A percentile compares a stretch with the other conserved stretches of the same genome.
Evolutionary conservation across 371 early-diverging fungal species (phyloP).

Genomic region (Mucor circinelloides): DNA sequence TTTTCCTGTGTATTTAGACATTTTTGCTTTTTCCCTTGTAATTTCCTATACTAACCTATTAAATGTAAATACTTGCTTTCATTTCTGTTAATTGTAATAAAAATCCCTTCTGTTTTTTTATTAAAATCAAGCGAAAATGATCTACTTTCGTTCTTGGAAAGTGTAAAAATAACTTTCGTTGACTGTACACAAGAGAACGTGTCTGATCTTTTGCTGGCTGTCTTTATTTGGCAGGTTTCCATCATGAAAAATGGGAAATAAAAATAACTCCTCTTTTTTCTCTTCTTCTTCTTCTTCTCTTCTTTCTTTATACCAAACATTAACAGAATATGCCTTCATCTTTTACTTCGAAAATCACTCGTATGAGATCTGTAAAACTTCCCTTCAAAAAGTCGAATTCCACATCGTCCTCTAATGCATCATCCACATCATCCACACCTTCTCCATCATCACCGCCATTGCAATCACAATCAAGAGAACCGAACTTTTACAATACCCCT

Average conservation of each 20-base stretch:
- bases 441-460: background rate
- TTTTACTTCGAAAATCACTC: slow-evolving; percentile 36
- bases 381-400: slow-evolving; percentile 30
- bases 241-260: slow-evolving; percentile 8
- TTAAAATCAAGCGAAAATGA: background rate
- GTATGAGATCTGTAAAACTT: slow-evolving; percentile 40
- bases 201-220: slow-evolving; percentile 17
- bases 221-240: slow-evolving; percentile 42
- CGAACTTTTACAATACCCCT: slow-evolving; percentile 1
- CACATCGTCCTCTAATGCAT: slow-evolving; percentile 1
- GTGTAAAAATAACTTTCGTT: background rate
- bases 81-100: background rate
- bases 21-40: background rate
- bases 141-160: background rate
- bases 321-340: slow-evolving; percentile 20
- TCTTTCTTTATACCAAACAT: slow-evolving; percentile 1
- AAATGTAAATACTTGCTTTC: background rate
- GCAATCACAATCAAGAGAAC: slow-evolving; percentile 1
- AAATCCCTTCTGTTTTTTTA: background rate
- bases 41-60: background rate
- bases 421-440: slow-evolving; percentile 24
- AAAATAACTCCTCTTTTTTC: slow-evolving; percentile 2
- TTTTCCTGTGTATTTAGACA: background rate
- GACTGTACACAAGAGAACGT: slow-evolving; percentile 26
- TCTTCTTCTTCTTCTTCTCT: slow-evolving; percentile 5